A percentile compares a stretch with the other conserved stretches of the same genome.
phyloP scores from a whole-genome alignment of 768 basidiomycete genomes.

The Trametes gibbosa region DNA sequence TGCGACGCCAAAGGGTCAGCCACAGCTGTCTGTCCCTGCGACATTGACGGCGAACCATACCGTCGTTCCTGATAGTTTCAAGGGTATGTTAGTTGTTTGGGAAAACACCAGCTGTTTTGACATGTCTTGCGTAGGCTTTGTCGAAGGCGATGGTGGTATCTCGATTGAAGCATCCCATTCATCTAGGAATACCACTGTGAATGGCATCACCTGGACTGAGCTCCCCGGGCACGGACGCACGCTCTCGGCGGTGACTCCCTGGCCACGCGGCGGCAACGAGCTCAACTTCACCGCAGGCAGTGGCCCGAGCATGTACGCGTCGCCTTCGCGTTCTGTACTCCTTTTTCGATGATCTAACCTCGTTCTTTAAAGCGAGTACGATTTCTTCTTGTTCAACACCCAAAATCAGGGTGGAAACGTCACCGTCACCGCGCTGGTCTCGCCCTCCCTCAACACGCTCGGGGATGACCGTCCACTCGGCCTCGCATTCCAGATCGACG shows the following conservation, averaged over 20 bases:
- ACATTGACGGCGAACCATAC: constrained; percentile 34
- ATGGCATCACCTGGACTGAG: constrained; percentile 55
- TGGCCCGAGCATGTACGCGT: constrained; percentile 56
- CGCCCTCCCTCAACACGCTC: constrained; percentile 53
- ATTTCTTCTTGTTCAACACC: constrained; percentile 62
- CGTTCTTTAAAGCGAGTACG: constrained; percentile 48
- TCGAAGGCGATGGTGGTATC: constrained; percentile 65
- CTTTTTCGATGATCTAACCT: not conserved
- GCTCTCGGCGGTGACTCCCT: constrained; percentile 58
- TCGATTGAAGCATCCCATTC: constrained; percentile 68
- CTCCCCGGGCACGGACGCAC: constrained; percentile 61
- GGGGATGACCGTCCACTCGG: constrained; percentile 48
- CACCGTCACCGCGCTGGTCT: constrained; percentile 46
- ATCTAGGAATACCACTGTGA: constrained; percentile 42
- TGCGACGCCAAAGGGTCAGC: constrained; percentile 42
- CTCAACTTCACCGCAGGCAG: constrained; percentile 56
- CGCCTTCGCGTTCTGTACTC: not conserved
- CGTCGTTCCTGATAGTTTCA: constrained; percentile 42
- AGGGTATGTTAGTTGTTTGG: constrained; percentile 35
- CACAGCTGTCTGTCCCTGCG: constrained; percentile 29
- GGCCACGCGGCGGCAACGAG: constrained; percentile 49
- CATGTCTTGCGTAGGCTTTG: constrained; percentile 40
- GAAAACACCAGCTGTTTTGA: not conserved
- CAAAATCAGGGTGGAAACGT: constrained; percentile 41
- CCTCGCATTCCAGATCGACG: constrained; percentile 52